These are phyloP conservation scores for sweet orange (Citrus sinensis) DNA, from an alignment of 345 rosid genomes.

Conservation along the genomic window DVS_A1.0 CM039167.1:20289501-20290000, in stretches of 20 bases:
- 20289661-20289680: not conserved
- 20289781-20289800: not conserved
- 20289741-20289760: not conserved
- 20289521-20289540: not conserved
- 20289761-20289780: not conserved
- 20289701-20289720: not conserved
- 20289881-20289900: slow-evolving; percentile 36
- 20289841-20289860: slow-evolving; percentile 42
- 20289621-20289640: not conserved
- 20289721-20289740: not conserved
- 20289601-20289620: not conserved
- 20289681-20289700: not conserved
- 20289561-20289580: not conserved
- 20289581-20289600: not conserved
- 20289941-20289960: slow-evolving; percentile 51
- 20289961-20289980: slow-evolving; percentile 50
- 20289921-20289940: slow-evolving; percentile 23
- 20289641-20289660: not conserved
- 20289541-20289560: not conserved
- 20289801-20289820: not conserved
- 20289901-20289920: slow-evolving; percentile 34
- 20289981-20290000: slow-evolving; percentile 38
- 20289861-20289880: slow-evolving; percentile 29
- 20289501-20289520: too few relatives aligned
- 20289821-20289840: slow-evolving; percentile 44